A percentile compares a stretch with the other conserved stretches of the same genome.
These are phyloP conservation scores for Saraca asoca DNA, from an alignment of 331 rosid species.

Conservation along the genomic window DNA sequence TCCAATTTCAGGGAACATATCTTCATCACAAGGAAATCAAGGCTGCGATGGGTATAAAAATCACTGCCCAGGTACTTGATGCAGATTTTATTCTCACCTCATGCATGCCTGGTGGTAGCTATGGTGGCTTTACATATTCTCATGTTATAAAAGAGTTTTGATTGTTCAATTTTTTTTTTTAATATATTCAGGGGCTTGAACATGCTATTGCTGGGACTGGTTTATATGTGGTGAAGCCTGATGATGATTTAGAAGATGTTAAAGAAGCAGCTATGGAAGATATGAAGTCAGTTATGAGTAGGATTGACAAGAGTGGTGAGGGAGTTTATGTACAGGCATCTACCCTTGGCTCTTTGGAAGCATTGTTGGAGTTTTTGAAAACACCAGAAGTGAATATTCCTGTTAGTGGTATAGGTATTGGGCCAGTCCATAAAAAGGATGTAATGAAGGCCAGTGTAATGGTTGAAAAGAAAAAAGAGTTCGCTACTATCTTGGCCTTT, in stretches of 20 bases:
- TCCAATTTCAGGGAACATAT: conserved; percentile 79
- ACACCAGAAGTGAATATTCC: conserved; percentile 90
- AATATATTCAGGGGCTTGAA: conserved; percentile 78
- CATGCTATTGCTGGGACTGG: conserved; percentile 96
- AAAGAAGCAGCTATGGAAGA: conserved; percentile 81
- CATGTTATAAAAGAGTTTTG: conserved; percentile 16
- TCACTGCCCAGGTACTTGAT: conserved; percentile 84
- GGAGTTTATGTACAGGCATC: conserved; percentile 99
- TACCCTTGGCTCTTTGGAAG: conserved; percentile 97
- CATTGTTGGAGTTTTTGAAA: conserved; percentile 89
- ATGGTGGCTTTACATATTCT: background rate
- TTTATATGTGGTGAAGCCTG: conserved; percentile 81
- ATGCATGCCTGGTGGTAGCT: conserved; percentile 14
- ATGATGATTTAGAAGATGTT: conserved; percentile 76
- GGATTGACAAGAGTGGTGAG: conserved; percentile 94
- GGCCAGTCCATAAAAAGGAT: conserved; percentile 97
- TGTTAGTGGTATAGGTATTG: conserved; percentile 89
- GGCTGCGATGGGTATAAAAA: conserved; percentile 99
- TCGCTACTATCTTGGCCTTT: conserved; percentile 84
- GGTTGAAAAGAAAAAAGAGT: conserved; percentile 92
- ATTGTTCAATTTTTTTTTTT: conserved; percentile 20
- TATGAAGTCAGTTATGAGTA: conserved; percentile 75
- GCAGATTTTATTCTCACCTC: conserved; percentile 32
- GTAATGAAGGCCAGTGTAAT: conserved; percentile 98
- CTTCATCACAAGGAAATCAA: conserved; percentile 90